phyloP scores from a whole-genome alignment of 768 basidiomycete species.

The Mycena maculata region DNA sequence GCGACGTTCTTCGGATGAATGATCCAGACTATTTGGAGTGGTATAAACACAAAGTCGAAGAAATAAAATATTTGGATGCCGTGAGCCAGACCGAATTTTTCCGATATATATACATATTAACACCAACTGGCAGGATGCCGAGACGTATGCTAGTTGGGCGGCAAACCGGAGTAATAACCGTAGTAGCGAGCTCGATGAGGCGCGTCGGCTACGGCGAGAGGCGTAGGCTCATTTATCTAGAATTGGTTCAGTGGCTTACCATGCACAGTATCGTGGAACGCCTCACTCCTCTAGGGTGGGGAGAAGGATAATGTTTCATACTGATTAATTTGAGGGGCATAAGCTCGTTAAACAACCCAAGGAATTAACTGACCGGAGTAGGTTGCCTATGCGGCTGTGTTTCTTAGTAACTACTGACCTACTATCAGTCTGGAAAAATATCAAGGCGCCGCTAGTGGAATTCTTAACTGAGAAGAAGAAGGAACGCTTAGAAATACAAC shows the following conservation, averaged over 20 bases:
- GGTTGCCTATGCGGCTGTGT: neutral
- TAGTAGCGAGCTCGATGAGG: conserved; percentile 18
- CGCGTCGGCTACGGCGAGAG: conserved; percentile 16
- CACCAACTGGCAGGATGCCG: neutral
- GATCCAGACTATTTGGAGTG: conserved; percentile 9
- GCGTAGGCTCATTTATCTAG: neutral
- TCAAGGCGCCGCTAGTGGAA: conserved; percentile 21
- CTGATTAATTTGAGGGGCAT: neutral
- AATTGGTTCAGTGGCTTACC: neutral
- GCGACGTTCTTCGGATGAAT: neutral
- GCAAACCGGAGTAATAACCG: conserved; percentile 7
- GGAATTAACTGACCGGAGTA: conserved; percentile 26
- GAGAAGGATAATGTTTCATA: conserved; percentile 4
- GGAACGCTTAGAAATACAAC: neutral
- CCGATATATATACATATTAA: neutral
- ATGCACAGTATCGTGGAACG: conserved; percentile 18
- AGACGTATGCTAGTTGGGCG: conserved; percentile 5
- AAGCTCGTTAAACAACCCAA: conserved; percentile 28
- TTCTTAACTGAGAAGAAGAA: conserved; percentile 16
- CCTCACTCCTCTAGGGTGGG: conserved; percentile 25
- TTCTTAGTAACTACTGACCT: neutral
- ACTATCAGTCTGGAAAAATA: conserved; percentile 28
- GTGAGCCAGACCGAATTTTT: neutral
- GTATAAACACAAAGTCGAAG: conserved; percentile 1
- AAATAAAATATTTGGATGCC: neutral